phyloP scores from a whole-genome alignment of 495 filamentous ascomycete genomes.

The Physcia stellaris region DNA sequence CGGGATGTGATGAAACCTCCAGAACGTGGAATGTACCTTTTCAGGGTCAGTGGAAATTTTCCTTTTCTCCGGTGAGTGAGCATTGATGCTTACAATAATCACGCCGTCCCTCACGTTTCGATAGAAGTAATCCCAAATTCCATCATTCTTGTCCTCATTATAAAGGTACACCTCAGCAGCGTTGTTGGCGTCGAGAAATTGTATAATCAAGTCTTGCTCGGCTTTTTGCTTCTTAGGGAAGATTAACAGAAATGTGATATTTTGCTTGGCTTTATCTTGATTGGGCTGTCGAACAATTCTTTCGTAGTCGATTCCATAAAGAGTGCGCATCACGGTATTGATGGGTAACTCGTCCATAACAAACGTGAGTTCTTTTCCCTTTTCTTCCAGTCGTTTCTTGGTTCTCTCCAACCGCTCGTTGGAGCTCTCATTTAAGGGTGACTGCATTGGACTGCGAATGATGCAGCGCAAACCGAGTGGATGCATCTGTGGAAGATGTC shows the following conservation, averaged over 20 bases:
- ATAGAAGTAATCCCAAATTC: conserved; percentile 28
- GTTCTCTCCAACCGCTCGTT: background rate
- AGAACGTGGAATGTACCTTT: conserved; percentile 20
- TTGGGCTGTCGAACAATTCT: conserved; percentile 9
- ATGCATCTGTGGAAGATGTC: background rate
- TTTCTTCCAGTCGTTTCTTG: too few species aligned
- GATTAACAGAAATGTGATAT: conserved; percentile 24
- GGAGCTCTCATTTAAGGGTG: background rate
- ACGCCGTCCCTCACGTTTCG: conserved; percentile 22
- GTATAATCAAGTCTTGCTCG: conserved; percentile 19
- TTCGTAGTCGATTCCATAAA: conserved; percentile 12
- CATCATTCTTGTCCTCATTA: conserved; percentile 13
- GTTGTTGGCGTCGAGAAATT: conserved; percentile 20
- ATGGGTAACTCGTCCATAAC: conserved; percentile 5
- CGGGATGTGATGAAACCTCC: conserved; percentile 19
- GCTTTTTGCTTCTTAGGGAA: conserved; percentile 18
- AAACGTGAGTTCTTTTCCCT: conserved; percentile 14
- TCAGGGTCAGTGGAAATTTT: background rate
- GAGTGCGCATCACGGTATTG: conserved; percentile 9
- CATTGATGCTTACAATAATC: conserved; percentile 24
- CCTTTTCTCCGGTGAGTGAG: background rate
- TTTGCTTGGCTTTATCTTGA: conserved; percentile 7
- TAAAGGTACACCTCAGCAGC: conserved; percentile 17
- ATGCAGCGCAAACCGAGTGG: conserved; percentile 6
- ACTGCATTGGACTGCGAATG: conserved; percentile 4